phyloP scores from a whole-genome alignment of 352 stramenopile genomes.

The Thalassiosira mediterranea region DNA sequence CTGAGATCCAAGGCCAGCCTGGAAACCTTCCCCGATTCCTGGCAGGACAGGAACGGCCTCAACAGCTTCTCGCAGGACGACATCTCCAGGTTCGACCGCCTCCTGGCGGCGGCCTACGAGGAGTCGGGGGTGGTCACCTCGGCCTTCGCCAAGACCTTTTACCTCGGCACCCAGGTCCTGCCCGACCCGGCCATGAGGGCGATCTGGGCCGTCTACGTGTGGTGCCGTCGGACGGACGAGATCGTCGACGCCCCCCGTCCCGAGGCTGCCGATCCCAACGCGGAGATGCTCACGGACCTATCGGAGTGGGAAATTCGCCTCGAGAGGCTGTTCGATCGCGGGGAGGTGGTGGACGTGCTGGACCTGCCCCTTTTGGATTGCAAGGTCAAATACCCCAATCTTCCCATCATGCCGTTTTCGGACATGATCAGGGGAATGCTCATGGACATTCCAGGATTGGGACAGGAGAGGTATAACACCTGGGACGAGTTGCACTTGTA shows the following conservation, averaged over 20 bases:
- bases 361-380: constrained; percentile 87
- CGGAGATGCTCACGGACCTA: constrained; percentile 83
- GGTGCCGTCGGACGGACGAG: constrained; percentile 89
- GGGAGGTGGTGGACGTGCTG: constrained; percentile 84
- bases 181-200: constrained; percentile 64
- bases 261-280: constrained; percentile 71
- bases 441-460: constrained; percentile 88
- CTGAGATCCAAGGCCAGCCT: constrained; percentile 60
- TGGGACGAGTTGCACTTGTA: constrained; percentile 89
- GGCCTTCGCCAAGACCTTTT: constrained; percentile 90
- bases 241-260: constrained; percentile 87
- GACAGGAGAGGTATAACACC: constrained; percentile 85
- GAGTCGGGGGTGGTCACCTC: constrained; percentile 87
- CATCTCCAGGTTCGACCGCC: constrained; percentile 30
- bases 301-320: constrained; percentile 81
- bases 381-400: constrained; percentile 84
- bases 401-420: constrained; percentile 86
- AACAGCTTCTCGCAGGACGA: constrained; percentile 21
- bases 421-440: constrained; percentile 90
- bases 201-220: constrained; percentile 89
- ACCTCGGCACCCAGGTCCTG: constrained; percentile 86
- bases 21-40: constrained; percentile 55
- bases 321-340: constrained; percentile 83
- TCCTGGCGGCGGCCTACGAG: constrained; percentile 80
- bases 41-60: constrained; percentile 26